phyloP scores from a whole-genome alignment of 2,329 filamentous ascomycete genomes.

The Bipolaris sorokiniana region DNA sequence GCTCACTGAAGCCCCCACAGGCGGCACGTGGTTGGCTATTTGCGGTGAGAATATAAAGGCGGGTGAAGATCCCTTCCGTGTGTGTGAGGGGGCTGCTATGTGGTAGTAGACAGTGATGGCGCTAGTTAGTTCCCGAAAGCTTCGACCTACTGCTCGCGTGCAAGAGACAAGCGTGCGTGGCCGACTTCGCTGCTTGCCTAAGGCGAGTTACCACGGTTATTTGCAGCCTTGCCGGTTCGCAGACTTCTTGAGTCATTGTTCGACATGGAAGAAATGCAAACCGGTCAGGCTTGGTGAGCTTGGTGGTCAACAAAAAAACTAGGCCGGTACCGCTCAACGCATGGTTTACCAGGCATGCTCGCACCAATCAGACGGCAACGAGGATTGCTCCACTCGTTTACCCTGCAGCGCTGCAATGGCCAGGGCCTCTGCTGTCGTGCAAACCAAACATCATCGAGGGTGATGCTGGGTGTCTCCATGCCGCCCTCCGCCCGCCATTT shows the following conservation, averaged over 20 bases:
- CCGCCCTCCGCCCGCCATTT: constrained; percentile 4
- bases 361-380: neutral
- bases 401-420: constrained; percentile 17
- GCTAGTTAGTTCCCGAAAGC: constrained; percentile 7
- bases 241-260: neutral
- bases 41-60: constrained; percentile 4
- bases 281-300: neutral
- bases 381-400: constrained; percentile 6
- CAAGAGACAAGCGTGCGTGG: constrained; percentile 1
- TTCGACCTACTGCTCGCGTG: constrained; percentile 4
- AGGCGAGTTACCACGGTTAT: neutral
- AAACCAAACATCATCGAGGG: constrained; percentile 12
- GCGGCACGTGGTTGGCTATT: constrained; percentile 14
- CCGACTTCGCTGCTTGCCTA: constrained; percentile 3
- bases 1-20: constrained; percentile 16
- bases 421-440: constrained; percentile 11
- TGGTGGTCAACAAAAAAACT: neutral
- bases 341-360: constrained; percentile 2
- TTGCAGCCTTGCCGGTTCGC: neutral
- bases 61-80: constrained; percentile 20
- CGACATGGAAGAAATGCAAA: neutral
- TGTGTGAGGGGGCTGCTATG: constrained; percentile 9
- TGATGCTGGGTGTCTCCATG: constrained; percentile 14
- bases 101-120: neutral
- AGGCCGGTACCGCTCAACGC: constrained; percentile 10